These are phyloP conservation scores for Nelumbo lutea DNA, from an alignment of 164 flowering plant genomes.

Conservation along the genomic window DNA sequence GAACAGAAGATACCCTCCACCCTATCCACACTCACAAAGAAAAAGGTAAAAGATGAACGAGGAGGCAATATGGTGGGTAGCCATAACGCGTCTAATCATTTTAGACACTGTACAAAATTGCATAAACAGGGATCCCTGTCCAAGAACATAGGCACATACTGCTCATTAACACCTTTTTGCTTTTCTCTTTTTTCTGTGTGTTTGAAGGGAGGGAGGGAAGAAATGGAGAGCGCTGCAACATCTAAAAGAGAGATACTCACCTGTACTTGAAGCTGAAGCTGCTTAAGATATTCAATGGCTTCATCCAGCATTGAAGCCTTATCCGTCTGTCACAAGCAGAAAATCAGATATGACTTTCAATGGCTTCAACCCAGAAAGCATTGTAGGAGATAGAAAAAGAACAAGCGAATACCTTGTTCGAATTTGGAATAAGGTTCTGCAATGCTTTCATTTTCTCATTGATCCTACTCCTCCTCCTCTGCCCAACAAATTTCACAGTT, in stretches of 20 bases:
- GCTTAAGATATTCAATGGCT: constrained; percentile 84
- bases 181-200: too few species aligned
- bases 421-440: constrained; percentile 80
- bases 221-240: too few species aligned
- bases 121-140: too few species aligned
- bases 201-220: too few species aligned
- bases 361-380: background rate
- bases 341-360: background rate
- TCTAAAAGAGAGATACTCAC: constrained; percentile 21
- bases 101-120: too few species aligned
- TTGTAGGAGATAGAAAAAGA: background rate
- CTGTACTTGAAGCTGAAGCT: constrained; percentile 92
- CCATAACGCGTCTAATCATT: too few species aligned
- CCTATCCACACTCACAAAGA: too few species aligned
- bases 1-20: too few species aligned
- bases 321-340: constrained; percentile 47
- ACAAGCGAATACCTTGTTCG: constrained; percentile 50
- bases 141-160: too few species aligned
- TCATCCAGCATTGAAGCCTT: constrained; percentile 92
- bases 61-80: too few species aligned
- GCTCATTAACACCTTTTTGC: too few species aligned
- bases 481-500: constrained; percentile 9
- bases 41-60: too few species aligned
- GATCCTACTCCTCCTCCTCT: constrained; percentile 88
- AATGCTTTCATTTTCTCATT: constrained; percentile 92